Evolutionary conservation across 306 rosid genomes (phyloP), one percentile per base, ranked within the genome.

Genomic region (Citrullus colocynthis): DNA sequence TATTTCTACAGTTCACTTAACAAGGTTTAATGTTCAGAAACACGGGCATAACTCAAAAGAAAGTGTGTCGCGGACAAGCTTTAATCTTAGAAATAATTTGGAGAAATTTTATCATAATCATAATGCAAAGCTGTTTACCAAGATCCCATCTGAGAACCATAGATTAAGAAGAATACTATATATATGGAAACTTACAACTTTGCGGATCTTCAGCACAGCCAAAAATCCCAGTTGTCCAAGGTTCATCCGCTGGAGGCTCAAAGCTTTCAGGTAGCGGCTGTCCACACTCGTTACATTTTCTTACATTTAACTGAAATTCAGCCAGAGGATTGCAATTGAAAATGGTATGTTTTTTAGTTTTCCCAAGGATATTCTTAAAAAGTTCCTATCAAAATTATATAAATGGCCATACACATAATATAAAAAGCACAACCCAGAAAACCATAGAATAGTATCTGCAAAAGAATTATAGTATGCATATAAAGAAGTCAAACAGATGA

Each of bases 221-320:
- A 78, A 90, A 96, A 76, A 93, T 96, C 83, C 94, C 97, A 82
- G 99, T 92, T 58, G 88, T 91, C 99, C 98, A 96, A 63, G 97
- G 98, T 80, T 96, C 99, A 83, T 96, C 96, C 1, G 93, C 91
- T 45, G 93, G 98, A 49, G 96, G 95, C 67, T 96, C 81, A 87
- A 86, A 96, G 86, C 97, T 93, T 80, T 96, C 98, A 36, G 99
- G 99, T 24, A 96, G 90, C 0, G 89, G 88, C 78, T 96, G 99
- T 52, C 98, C 93, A 58, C 99, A 93, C 85, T 96, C 99, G 18
- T 80, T 13, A 82, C 99, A 96, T 82, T 85, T 96, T 74, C 84
- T 91, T 76, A 85, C 99, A 81, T 65, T 81, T 88, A 93, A 85
- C 98, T 96, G 85, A 65, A 58, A 79, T 45, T 63, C 58, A 72